A percentile compares a stretch with the other conserved stretches of the same genome.
Conservation (phyloP, 495 filamentous ascomycete genomes). For the Baudoinia panamericana region DNA sequence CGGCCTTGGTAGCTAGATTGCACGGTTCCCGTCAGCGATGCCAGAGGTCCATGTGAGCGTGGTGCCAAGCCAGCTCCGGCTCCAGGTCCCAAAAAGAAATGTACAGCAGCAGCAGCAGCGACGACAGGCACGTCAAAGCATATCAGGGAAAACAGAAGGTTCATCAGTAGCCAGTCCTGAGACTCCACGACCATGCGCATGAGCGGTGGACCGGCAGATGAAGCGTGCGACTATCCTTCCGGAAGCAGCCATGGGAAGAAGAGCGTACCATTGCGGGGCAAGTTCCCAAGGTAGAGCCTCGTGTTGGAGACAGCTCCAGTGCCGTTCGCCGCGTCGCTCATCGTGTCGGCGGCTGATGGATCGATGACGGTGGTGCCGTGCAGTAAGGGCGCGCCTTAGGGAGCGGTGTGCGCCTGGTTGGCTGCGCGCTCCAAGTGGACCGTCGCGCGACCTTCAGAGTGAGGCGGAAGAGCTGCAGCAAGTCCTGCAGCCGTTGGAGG, state of each 20-base stretch:
- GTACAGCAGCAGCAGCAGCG: constrained; percentile 1
- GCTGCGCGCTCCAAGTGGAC: constrained; percentile 2
- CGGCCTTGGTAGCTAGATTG: constrained; percentile 74
- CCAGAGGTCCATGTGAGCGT: constrained; percentile 8
- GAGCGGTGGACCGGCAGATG: not conserved
- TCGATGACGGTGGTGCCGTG: not conserved
- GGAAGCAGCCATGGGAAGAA: constrained; percentile 14
- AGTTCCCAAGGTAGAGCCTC: constrained; percentile 60
- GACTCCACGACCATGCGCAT: constrained; percentile 4
- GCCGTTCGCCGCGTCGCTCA: constrained; percentile 3
- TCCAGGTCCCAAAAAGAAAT: constrained; percentile 3
- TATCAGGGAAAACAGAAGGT: not conserved
- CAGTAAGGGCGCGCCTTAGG: constrained; percentile 2
- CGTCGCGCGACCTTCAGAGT: too few relatives aligned
- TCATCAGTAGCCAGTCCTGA: constrained; percentile 16
- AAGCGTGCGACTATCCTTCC: constrained; percentile 5
- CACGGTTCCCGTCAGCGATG: constrained; percentile 28
- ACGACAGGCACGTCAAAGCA: too few relatives aligned
- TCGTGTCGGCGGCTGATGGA: too few relatives aligned
- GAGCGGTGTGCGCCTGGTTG: too few relatives aligned
- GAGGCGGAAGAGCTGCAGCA: constrained; percentile 2
- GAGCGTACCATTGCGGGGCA: constrained; percentile 86
- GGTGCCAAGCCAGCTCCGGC: constrained; percentile 16
- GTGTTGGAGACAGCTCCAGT: constrained; percentile 6
- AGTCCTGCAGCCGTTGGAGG: too few relatives aligned